phyloP scores from a whole-genome alignment of 176 grass and related monocot species.

The Oryza meyeriana region DNA sequence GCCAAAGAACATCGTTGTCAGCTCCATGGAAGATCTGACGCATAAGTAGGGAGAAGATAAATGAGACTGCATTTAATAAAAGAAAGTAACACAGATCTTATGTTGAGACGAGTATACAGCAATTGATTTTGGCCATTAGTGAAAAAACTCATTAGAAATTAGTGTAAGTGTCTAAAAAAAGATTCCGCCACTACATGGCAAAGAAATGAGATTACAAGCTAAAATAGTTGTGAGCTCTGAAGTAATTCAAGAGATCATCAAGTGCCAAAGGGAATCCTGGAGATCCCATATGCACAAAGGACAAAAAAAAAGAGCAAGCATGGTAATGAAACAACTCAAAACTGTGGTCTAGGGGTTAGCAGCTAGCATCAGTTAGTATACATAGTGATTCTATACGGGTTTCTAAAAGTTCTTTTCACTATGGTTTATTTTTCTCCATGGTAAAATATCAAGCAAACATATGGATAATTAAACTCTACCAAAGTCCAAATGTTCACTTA shows the following conservation, averaged over 20 bases:
- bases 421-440: too few species aligned
- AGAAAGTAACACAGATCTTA: not conserved
- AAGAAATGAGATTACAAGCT: not conserved
- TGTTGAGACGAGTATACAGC: constrained; percentile 14
- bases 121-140: not conserved
- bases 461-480: not conserved
- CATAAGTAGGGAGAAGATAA: constrained; percentile 16
- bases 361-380: too few species aligned
- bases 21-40: constrained; percentile 84
- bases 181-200: not conserved
- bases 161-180: not conserved
- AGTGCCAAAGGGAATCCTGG: not conserved
- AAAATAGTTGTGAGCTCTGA: not conserved
- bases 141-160: not conserved
- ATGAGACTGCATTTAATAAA: not conserved
- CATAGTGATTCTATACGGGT: too few species aligned
- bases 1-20: constrained; percentile 98
- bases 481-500: not conserved
- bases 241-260: not conserved
- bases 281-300: not conserved
- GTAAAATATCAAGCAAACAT: too few species aligned
- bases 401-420: too few species aligned
- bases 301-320: too few species aligned
- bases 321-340: too few species aligned
- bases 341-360: too few species aligned